Evolutionary conservation across 148 eudicot genomes (phyloP), one percentile per base, ranked within the genome.

Genomic region (Gaultheria prostrata): DNA sequence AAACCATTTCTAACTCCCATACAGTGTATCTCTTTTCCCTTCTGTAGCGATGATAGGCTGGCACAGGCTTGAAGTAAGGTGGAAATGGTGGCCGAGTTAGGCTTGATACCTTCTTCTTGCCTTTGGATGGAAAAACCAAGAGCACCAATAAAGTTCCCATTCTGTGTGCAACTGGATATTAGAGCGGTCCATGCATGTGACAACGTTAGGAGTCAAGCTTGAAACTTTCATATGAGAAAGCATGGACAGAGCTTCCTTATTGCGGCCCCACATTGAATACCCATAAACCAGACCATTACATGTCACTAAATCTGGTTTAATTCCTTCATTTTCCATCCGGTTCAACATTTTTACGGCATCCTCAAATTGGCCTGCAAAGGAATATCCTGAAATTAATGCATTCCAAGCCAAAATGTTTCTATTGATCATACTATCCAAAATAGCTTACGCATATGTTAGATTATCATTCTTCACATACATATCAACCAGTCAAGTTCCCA

Each of bases 31-130:
- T 91, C 93, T 89, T 87, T 89, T 51, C 93, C 92, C 77, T 85
- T 90, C 57, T 83, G 88, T 75, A 91, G 83, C 79, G 85, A 83
- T 69, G 92, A 90, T 73, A 93, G 69, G 46, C 91, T 92, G 13
- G 93, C 90, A 88, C 90, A 89, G 63, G 95, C 90, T 87, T 85
- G 90, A 76, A 93, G 92, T 67, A 91, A 84, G 85, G 89, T 88
- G 39, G 86, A 81, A 67, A 89, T 51, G 30, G 95, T 93, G 83
- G 90, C 87, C 4, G 84, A 35, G 85, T 93, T 93, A 18, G 93
- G 91, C 57, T 85, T 80, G 18, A 90, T 83, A 33, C 89, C 91
- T 80, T 86, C 88, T 82, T 83, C 32, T 83, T 89, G 87, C 95
- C 91, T 93, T 78, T 85, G 77, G 61, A 43, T 65, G 82, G 84